Conservation (phyloP, 768 basidiomycete species). For the Boletus rubroflammeus region DNA sequence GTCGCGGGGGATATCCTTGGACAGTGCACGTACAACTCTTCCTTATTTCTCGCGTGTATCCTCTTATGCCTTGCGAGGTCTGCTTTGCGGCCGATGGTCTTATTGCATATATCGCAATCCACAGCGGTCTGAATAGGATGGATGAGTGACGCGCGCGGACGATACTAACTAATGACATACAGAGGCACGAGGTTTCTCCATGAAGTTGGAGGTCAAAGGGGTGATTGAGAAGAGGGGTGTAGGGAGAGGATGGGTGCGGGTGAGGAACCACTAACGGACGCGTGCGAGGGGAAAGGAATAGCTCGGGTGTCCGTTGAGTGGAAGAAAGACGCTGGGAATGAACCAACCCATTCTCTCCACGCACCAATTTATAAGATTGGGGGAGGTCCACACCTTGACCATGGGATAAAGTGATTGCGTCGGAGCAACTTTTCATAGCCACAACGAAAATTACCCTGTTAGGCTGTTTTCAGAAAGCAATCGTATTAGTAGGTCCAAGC, state of each 20-base stretch:
- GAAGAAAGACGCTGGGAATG: conserved; percentile 1
- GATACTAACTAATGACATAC: conserved; percentile 8
- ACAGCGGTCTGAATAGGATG: conserved; percentile 1
- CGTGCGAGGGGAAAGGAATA: not conserved
- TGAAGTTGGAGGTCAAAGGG: not conserved
- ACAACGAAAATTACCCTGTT: conserved; percentile 19
- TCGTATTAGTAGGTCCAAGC: conserved; percentile 18
- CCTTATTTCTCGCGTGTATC: conserved; percentile 22
- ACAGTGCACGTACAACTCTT: conserved; percentile 18
- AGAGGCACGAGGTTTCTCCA: not conserved
- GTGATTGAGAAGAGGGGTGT: not conserved
- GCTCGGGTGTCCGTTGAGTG: not conserved
- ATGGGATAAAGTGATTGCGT: conserved; percentile 26
- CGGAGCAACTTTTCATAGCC: conserved; percentile 13
- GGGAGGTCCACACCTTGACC: conserved; percentile 12
- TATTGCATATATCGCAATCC: conserved; percentile 14
- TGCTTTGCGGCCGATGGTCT: conserved; percentile 18
- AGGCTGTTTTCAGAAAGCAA: conserved; percentile 19
- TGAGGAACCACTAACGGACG: not conserved
- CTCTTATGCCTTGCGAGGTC: conserved; percentile 30
- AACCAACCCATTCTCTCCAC: not conserved
- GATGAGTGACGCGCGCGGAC: not conserved
- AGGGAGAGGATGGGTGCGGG: not conserved
- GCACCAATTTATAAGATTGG: conserved; percentile 18
- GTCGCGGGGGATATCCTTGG: not conserved